These are phyloP conservation scores for Kwoniella botswanensis DNA, from an alignment of 768 basidiomycete species.

Conservation along the genomic window DNA sequence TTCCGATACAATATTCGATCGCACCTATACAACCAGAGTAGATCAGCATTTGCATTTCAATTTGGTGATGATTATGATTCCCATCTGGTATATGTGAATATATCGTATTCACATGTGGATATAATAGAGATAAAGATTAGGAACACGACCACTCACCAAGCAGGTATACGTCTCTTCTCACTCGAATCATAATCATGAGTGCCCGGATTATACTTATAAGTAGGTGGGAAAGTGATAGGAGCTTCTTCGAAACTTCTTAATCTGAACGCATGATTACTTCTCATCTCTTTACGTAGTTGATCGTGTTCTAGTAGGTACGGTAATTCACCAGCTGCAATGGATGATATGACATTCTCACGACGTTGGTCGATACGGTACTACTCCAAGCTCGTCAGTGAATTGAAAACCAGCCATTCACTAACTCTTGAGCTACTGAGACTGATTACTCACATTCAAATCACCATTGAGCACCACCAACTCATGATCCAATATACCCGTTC, in stretches of 20 bases:
- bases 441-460: constrained; percentile 71
- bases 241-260: constrained; percentile 80
- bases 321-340: constrained; percentile 72
- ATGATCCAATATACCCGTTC: constrained; percentile 90
- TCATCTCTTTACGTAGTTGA: constrained; percentile 85
- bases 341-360: constrained; percentile 76
- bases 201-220: constrained; percentile 90
- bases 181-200: constrained; percentile 82
- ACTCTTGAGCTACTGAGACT: no score
- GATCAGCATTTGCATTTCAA: no score
- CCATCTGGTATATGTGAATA: no score
- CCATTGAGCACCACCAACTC: constrained; percentile 93
- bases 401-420: constrained; percentile 8
- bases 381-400: constrained; percentile 7
- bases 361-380: constrained; percentile 90
- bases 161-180: constrained; percentile 84
- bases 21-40: constrained; percentile 60
- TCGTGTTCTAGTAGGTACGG: constrained; percentile 73
- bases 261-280: constrained; percentile 82
- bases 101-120: background rate
- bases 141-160: constrained; percentile 65
- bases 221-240: constrained; percentile 80
- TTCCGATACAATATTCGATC: constrained; percentile 84
- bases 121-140: background rate
- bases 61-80: no score